These are phyloP conservation scores for Talaromyces sp. DNA, from an alignment of 2,329 filamentous ascomycete genomes.

Conservation along the genomic window DNA sequence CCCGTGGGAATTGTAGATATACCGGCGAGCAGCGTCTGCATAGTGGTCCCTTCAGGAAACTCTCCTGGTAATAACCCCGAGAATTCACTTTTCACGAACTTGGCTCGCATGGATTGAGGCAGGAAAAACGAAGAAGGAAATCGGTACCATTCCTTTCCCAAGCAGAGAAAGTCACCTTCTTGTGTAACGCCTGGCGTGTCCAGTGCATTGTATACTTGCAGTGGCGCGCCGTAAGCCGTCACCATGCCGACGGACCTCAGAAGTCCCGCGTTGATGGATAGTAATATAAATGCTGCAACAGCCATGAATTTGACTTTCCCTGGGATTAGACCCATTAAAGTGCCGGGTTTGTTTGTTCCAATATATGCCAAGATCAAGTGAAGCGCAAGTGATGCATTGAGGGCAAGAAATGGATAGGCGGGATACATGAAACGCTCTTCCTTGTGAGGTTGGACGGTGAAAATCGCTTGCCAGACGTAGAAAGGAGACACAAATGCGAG, in stretches of 20 bases:
- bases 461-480: conserved; percentile 90
- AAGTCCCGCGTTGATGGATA: conserved; percentile 61
- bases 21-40: conserved; percentile 71
- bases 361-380: conserved; percentile 74
- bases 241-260: conserved; percentile 71
- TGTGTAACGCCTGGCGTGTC: conserved; percentile 49
- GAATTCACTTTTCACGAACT: conserved; percentile 89
- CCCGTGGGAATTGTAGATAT: conserved; percentile 75
- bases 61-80: conserved; percentile 82
- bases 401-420: conserved; percentile 79
- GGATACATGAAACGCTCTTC: conserved; percentile 99
- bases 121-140: conserved; percentile 92
- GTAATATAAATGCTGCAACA: conserved; percentile 56
- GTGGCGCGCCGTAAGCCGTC: conserved; percentile 76
- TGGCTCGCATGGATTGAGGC: conserved; percentile 74
- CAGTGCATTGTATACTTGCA: conserved; percentile 54
- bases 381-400: conserved; percentile 80
- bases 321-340: conserved; percentile 66
- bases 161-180: conserved; percentile 68
- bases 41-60: conserved; percentile 68
- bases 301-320: conserved; percentile 65
- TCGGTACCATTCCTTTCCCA: conserved; percentile 97
- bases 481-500: conserved; percentile 77
- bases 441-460: conserved; percentile 90
- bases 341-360: conserved; percentile 63